Conservation (phyloP, 129 eudicot genomes). For the Chrysanthemum seticuspe region DNA sequence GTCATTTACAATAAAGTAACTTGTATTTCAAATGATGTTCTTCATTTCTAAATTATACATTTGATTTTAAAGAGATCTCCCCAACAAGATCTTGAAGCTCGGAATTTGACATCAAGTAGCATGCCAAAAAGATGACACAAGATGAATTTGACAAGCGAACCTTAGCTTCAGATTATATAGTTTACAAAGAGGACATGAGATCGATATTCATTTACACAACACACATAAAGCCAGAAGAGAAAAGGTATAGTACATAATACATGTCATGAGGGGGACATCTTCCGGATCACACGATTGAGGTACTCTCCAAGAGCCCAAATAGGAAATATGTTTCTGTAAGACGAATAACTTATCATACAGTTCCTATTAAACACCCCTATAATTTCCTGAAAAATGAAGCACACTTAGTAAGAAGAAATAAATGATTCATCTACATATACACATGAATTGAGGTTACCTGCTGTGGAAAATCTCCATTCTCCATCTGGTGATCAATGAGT, state of each 20-base stretch:
- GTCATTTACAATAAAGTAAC: too few species aligned
- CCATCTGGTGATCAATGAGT: constrained; percentile 62
- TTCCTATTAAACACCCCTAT: constrained; percentile 68
- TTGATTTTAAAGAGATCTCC: too few species aligned
- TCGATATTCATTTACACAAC: constrained; percentile 1
- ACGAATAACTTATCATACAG: constrained; percentile 64
- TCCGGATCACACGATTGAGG: constrained; percentile 38
- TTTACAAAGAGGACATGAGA: background rate
- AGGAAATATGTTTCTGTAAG: constrained; percentile 64
- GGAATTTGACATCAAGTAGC: too few species aligned
- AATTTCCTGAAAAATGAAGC: constrained; percentile 48
- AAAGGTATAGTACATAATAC: background rate
- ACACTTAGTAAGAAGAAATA: background rate
- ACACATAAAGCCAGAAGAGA: background rate
- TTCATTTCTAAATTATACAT: too few species aligned
- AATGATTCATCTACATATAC: background rate
- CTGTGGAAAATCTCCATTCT: constrained; percentile 71
- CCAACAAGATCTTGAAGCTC: too few species aligned
- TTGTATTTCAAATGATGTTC: too few species aligned
- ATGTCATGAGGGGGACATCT: constrained; percentile 10
- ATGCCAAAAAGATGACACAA: too few species aligned
- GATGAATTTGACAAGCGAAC: background rate
- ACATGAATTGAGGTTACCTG: constrained; percentile 40
- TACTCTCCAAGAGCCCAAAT: too few species aligned
- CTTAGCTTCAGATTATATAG: background rate